A percentile compares a stretch with the other conserved stretches of the same genome.
These are phyloP conservation scores for Mucor indicus DNA, from an alignment of 371 early-diverging fungal species.

Conservation along the genomic window DNA sequence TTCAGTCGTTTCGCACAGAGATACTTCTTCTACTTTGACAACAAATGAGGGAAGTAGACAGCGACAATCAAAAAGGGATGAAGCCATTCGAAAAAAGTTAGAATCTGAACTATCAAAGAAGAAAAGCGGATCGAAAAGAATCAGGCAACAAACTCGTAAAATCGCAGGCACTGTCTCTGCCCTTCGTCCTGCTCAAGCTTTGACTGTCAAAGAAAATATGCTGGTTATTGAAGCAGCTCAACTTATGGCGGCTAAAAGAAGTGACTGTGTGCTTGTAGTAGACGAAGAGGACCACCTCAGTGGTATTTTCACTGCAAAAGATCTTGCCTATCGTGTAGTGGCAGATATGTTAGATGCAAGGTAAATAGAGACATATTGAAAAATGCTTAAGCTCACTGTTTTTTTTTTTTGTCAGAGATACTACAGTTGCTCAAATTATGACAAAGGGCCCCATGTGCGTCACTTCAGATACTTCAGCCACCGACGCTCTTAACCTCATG, in stretches of 20 bases:
- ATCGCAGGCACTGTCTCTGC: constrained; percentile 89
- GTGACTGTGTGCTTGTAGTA: constrained; percentile 90
- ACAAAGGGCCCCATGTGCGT: constrained; percentile 90
- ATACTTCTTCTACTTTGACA: constrained; percentile 19
- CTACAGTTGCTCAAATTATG: constrained; percentile 81
- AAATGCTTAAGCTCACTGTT: background rate
- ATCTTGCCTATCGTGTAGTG: constrained; percentile 40
- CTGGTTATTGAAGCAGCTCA: constrained; percentile 92
- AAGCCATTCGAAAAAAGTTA: constrained; percentile 70
- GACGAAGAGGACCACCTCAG: constrained; percentile 87
- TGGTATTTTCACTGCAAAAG: constrained; percentile 86
- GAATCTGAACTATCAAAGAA: constrained; percentile 71
- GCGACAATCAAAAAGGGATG: constrained; percentile 43
- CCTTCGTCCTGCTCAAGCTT: constrained; percentile 83
- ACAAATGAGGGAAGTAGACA: constrained; percentile 32
- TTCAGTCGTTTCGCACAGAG: constrained; percentile 31
- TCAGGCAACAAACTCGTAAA: constrained; percentile 45
- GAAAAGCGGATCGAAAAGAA: constrained; percentile 28
- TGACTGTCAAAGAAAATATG: constrained; percentile 87
- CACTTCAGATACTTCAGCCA: constrained; percentile 74
- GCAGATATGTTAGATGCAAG: constrained; percentile 35
- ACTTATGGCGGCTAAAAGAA: constrained; percentile 95
- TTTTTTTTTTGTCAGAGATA: constrained; percentile 35
- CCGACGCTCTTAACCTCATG: constrained; percentile 94
- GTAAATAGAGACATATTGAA: no score